Evolutionary conservation across 441 rosid species (phyloP).

Genomic region (Viola pubescens): DNA sequence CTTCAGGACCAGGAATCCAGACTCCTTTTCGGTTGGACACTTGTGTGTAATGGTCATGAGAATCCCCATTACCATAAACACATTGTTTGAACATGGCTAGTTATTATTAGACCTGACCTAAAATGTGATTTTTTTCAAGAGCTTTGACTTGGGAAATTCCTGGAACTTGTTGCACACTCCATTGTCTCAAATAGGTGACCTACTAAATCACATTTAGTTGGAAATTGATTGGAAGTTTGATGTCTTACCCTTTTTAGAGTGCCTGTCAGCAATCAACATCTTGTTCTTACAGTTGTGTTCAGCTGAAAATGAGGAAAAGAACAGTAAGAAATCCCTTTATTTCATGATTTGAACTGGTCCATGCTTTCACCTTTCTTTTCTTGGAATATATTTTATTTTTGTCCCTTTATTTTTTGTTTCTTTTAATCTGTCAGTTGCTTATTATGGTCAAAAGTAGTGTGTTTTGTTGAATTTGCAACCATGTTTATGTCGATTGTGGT

Average conservation of each 20-base stretch:
- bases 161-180: background rate
- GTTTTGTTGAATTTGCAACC: conserved; percentile 19
- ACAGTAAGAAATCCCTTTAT: no score
- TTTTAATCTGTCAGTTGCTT: background rate
- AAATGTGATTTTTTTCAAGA: conserved; percentile 3
- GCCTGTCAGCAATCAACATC: no score
- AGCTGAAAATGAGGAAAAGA: no score
- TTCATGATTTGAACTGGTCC: background rate
- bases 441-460: conserved; percentile 21
- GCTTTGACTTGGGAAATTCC: background rate
- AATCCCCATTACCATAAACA: background rate
- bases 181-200: background rate
- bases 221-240: no score
- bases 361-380: background rate
- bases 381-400: background rate
- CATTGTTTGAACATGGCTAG: background rate
- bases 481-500: background rate
- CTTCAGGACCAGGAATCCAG: conserved; percentile 5
- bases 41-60: background rate
- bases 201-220: no score
- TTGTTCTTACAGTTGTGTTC: no score
- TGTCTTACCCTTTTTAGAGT: no score
- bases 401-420: no score
- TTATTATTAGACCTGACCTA: background rate
- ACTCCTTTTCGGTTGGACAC: conserved; percentile 11